Percentiles rank a stretch among this genome's conserved stretches.
Evolutionary conservation across 2,329 filamentous ascomycete genomes (phyloP).

Genomic region (Paraphoma sp.): DNA sequence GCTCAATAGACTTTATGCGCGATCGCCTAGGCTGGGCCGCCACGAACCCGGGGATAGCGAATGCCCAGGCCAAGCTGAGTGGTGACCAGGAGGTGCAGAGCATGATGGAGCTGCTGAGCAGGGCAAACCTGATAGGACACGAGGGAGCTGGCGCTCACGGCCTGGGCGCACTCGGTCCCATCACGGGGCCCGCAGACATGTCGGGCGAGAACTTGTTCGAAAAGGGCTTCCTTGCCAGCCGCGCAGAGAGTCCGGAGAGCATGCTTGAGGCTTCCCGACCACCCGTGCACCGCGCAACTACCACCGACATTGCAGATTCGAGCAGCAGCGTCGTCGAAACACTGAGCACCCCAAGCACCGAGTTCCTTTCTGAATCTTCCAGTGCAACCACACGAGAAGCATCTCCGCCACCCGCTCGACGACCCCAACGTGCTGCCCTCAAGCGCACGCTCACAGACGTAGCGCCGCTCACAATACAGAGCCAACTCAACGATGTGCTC

Average conservation of each 20-base stretch:
- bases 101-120: constrained; percentile 86
- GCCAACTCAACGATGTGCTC: constrained; percentile 83
- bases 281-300: constrained; percentile 19
- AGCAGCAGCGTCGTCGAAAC: constrained; percentile 14
- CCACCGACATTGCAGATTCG: constrained; percentile 11
- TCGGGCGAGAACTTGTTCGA: constrained; percentile 85
- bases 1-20: constrained; percentile 95
- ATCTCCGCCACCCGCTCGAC: constrained; percentile 27
- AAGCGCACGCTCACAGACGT: constrained; percentile 91
- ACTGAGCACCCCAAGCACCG: constrained; percentile 25
- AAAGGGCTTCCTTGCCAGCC: constrained; percentile 70
- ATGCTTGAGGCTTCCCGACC: constrained; percentile 35
- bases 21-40: constrained; percentile 85
- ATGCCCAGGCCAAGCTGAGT: constrained; percentile 79
- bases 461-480: constrained; percentile 74
- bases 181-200: constrained; percentile 80
- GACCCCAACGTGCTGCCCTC: constrained; percentile 64
- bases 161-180: constrained; percentile 63
- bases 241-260: constrained; percentile 53
- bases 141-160: constrained; percentile 64
- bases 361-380: constrained; percentile 29
- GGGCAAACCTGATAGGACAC: constrained; percentile 77
- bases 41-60: constrained; percentile 76
- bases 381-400: constrained; percentile 22
- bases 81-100: constrained; percentile 88